Base-by-base conservation (phyloP, 1,284 basidiomycete species). In the Phylloboletellus chloephorus region DNA sequence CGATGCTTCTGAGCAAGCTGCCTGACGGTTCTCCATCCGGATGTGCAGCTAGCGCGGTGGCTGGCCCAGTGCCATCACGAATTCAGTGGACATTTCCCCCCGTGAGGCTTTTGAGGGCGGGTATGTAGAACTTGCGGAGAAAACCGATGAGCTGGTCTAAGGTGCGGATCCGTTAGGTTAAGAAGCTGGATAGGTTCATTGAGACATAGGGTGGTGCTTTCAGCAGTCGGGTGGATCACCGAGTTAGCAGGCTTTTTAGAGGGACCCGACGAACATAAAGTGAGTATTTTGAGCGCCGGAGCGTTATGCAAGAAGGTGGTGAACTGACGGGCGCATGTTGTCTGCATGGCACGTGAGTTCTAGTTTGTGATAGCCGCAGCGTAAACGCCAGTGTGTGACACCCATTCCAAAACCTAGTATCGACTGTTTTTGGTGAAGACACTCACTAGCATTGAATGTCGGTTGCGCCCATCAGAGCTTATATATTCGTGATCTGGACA, bases 401-500 rank as follows among this genome's bases (percentile, higher is more conserved):
- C 13, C 24, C 8, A 23, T 23, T 40, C 9, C n/a, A n/a, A 39
- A n/a, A 13, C 20, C n/a, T 4, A 10, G 17, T 3, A 16, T 37
- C n/a, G 7, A 9, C 20, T 12, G 17, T 26, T 12, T 9, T 22
- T 7, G 5, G 17, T 12, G 15, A 16, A 16, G 4, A 6, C 4
- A 46, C 63, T 37, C 39, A 66, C 63, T 59, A 67, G 4, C 50
- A 54, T 34, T 66, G 60, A n/a, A n/a, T n/a, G 3, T 39, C 41
- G 21, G 46, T 54, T n/a, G 65, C 60, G 49, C 37, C 55, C 50
- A 15, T 57, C 52, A 4, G 65, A 56, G 9, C 60, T 63, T 31
- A 68, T 68, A 25, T 53, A 56, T 2, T 47, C 59, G 63, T 58
- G 21, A 69, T 59, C 45, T 68, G 66, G 12, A 65, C 42, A 10